phyloP scores from a whole-genome alignment of 257 asterid genomes.

The Verbena officinalis region DNA sequence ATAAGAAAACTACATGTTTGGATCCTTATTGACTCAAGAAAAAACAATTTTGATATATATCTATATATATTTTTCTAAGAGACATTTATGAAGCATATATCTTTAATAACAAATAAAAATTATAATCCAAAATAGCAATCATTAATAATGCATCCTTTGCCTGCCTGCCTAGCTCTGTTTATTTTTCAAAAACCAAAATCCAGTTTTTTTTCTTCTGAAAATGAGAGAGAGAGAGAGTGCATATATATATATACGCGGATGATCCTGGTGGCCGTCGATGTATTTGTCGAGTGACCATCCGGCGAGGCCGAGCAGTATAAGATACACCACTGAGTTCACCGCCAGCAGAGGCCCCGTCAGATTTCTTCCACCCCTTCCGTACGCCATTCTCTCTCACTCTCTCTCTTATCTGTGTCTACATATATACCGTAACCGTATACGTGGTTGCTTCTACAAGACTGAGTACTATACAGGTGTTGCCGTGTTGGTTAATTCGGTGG shows the following conservation, averaged over 20 bases:
- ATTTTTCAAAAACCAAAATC: too few species aligned
- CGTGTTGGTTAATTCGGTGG: too few species aligned
- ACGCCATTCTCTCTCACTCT: conserved; percentile 39
- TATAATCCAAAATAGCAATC: too few species aligned
- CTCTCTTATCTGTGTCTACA: background rate
- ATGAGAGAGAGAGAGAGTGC: background rate
- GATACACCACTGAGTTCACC: conserved; percentile 62
- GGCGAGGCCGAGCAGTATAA: conserved; percentile 63
- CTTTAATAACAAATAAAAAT: too few species aligned
- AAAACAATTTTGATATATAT: too few species aligned
- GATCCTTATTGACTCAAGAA: too few species aligned
- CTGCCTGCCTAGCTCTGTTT: too few species aligned
- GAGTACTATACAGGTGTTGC: conserved; percentile 17
- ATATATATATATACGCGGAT: conserved; percentile 53
- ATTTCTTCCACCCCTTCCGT: conserved; percentile 61
- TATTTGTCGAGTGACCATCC: conserved; percentile 82
- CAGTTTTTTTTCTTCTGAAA: too few species aligned
- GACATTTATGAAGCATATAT: too few species aligned
- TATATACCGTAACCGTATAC: background rate
- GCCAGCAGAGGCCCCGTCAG: conserved; percentile 61
- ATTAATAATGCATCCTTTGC: too few species aligned
- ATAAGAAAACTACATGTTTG: too few species aligned
- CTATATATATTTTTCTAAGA: too few species aligned
- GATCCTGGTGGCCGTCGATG: conserved; percentile 82
- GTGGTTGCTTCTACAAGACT: conserved; percentile 33